Percentiles rank a stretch among this genome's conserved stretches.
Evolutionary conservation across 495 filamentous ascomycete genomes (phyloP).

Genomic region (Aspergillus saccharolyticus): DNA sequence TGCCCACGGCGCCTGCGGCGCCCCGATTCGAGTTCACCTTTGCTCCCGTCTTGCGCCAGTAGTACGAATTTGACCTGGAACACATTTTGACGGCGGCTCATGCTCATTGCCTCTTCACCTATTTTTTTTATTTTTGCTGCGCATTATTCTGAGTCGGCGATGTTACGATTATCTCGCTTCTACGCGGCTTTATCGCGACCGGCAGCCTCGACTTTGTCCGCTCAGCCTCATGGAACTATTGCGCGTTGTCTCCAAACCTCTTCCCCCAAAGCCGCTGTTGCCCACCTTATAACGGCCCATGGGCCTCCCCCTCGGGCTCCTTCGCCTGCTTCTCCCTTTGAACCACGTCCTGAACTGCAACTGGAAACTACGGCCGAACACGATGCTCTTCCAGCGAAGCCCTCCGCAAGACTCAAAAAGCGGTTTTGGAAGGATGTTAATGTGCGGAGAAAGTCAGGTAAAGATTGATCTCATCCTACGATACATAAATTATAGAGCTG

Average conservation of each 20-base stretch:
- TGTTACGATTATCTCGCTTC: conserved; percentile 24
- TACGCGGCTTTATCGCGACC: conserved; percentile 20
- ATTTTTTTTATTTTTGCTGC: background rate
- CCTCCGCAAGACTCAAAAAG: conserved; percentile 50
- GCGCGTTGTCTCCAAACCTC: conserved; percentile 50
- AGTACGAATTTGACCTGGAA: background rate
- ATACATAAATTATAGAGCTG: background rate
- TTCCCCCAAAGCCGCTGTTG: conserved; percentile 45
- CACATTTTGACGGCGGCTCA: background rate
- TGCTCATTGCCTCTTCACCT: background rate
- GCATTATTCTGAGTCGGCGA: conserved; percentile 5
- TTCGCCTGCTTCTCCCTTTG: conserved; percentile 50
- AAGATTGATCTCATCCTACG: conserved; percentile 25
- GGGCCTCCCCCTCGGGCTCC: conserved; percentile 82
- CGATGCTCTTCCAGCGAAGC: conserved; percentile 27
- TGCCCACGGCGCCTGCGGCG: conserved; percentile 13
- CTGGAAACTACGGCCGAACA: conserved; percentile 47
- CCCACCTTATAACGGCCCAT: conserved; percentile 68
- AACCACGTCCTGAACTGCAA: conserved; percentile 48
- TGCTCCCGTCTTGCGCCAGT: background rate
- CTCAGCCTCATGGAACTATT: conserved; percentile 16
- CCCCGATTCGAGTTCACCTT: background rate
- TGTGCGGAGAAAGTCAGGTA: conserved; percentile 51
- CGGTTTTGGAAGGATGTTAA: conserved; percentile 82
- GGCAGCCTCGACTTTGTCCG: conserved; percentile 10